Evolutionary conservation across 2,329 filamentous ascomycete species (phyloP).

Genomic region (Trichoderma sp.): DNA sequence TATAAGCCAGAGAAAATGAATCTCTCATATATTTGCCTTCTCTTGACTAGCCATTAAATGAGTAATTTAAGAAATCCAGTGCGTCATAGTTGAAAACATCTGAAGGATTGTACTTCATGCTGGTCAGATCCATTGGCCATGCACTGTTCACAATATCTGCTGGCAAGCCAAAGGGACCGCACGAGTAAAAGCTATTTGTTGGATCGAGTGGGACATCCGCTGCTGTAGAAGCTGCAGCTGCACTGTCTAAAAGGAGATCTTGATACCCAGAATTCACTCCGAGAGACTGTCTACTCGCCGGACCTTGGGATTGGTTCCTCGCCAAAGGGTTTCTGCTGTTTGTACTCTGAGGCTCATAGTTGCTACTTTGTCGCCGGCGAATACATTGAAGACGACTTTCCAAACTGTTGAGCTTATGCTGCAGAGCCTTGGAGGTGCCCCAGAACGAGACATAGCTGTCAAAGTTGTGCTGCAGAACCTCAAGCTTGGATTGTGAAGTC

Average conservation of each 20-base stretch:
- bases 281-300: neutral
- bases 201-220: neutral
- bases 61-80: neutral
- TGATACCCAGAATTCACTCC: neutral
- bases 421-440: neutral
- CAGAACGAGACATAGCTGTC: neutral
- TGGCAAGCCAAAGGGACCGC: neutral
- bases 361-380: neutral
- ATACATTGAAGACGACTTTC: neutral
- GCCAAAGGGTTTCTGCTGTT: neutral
- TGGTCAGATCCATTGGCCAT: neutral
- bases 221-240: neutral
- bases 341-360: neutral
- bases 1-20: no score
- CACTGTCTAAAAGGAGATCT: neutral
- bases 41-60: neutral
- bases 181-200: neutral
- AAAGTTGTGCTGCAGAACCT: neutral
- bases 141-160: neutral
- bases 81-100: neutral
- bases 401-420: neutral
- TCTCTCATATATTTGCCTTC: no score
- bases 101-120: neutral
- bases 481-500: neutral
- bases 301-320: neutral